These are phyloP conservation scores for Aspergillus mulundensis DNA, from an alignment of 495 filamentous ascomycete genomes.

Conservation along the genomic window DNA sequence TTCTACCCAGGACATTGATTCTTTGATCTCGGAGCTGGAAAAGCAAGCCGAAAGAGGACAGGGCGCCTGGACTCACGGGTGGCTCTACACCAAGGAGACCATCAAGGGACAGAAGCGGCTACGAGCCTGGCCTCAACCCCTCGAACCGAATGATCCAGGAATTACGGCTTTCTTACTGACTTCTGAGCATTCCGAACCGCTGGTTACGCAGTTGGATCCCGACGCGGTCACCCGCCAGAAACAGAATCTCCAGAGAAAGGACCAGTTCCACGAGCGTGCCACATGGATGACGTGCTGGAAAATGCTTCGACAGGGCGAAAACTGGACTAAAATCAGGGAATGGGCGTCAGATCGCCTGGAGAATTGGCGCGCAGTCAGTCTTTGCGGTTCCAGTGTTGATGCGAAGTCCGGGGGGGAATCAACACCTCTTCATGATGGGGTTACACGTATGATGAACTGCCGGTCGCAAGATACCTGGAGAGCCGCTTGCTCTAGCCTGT, in stretches of 20 bases:
- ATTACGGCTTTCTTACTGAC: conserved; percentile 53
- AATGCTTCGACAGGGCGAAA: conserved; percentile 74
- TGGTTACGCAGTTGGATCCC: conserved; percentile 91
- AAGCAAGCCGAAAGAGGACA: conserved; percentile 56
- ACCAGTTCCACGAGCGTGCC: conserved; percentile 79
- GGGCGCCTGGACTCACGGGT: conserved; percentile 73
- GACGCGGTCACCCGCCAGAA: conserved; percentile 80
- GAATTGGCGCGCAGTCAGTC: conserved; percentile 70
- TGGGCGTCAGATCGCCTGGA: conserved; percentile 78
- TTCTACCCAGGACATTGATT: conserved; percentile 64
- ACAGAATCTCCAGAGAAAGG: conserved; percentile 67
- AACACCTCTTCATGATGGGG: conserved; percentile 38
- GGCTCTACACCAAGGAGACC: conserved; percentile 84
- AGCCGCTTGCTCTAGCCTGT: conserved; percentile 73
- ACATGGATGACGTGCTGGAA: conserved; percentile 89
- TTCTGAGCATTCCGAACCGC: conserved; percentile 53
- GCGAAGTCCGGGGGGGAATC: conserved; percentile 22
- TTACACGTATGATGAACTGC: conserved; percentile 46
- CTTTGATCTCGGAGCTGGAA: conserved; percentile 66
- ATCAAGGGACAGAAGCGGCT: conserved; percentile 88
- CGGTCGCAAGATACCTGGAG: conserved; percentile 63
- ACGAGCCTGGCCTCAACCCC: conserved; percentile 56
- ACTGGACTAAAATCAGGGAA: conserved; percentile 66
- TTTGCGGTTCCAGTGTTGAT: conserved; percentile 43
- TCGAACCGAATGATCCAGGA: conserved; percentile 55